A percentile compares a stretch with the other conserved stretches of the same genome.
Conservation (phyloP, 768 basidiomycete genomes). For the Auriscalpium vulgare region DNA sequence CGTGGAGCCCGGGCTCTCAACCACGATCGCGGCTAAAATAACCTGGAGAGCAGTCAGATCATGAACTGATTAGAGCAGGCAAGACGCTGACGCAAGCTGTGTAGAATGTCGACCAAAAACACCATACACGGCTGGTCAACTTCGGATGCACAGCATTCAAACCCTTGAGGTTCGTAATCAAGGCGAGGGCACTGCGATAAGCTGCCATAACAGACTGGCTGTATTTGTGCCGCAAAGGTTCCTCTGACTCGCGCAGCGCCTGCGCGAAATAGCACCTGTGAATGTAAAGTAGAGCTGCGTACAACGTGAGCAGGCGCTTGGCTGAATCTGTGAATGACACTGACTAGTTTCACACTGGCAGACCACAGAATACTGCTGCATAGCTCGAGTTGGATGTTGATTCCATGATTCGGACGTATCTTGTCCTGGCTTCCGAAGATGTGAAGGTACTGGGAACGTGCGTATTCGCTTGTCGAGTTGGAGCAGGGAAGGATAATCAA, state of each 20-base stretch:
- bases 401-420: conserved; percentile 33
- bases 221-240: conserved; percentile 37
- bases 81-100: conserved; percentile 37
- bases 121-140: conserved; percentile 32
- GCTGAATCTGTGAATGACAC: conserved; percentile 13
- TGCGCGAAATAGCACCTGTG: conserved; percentile 43
- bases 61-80: not conserved
- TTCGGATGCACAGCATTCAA: conserved; percentile 30
- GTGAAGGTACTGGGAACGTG: conserved; percentile 37
- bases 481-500: conserved; percentile 36
- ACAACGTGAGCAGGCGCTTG: not conserved
- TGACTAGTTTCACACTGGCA: conserved; percentile 39
- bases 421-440: conserved; percentile 33
- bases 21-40: conserved; percentile 37
- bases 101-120: conserved; percentile 44
- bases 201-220: conserved; percentile 37
- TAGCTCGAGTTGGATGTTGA: conserved; percentile 27
- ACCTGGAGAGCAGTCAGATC: conserved; percentile 13
- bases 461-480: conserved; percentile 45
- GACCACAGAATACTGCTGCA: conserved; percentile 38
- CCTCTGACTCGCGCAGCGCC: conserved; percentile 33
- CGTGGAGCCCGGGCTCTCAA: conserved; percentile 37
- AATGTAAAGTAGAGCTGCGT: conserved; percentile 19
- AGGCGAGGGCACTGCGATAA: conserved; percentile 34
- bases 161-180: conserved; percentile 33